These are phyloP conservation scores for Thermoascus crustaceus DNA, from an alignment of 2,329 filamentous ascomycete genomes.

Conservation along the genomic window DNA sequence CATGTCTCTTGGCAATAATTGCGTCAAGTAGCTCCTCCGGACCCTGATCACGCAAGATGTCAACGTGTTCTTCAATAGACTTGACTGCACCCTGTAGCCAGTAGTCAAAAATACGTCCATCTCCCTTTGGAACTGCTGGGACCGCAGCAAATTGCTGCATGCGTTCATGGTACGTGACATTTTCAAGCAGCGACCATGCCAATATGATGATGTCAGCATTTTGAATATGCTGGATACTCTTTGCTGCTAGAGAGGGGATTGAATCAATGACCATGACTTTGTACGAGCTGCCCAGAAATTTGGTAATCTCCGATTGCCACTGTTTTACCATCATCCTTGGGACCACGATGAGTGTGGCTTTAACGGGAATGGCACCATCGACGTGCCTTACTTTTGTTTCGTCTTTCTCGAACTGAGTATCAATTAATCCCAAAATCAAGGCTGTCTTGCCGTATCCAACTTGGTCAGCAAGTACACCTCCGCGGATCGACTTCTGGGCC, in stretches of 20 bases:
- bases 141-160: conserved; percentile 45
- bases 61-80: conserved; percentile 37
- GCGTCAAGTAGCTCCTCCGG: conserved; percentile 24
- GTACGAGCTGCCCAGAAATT: conserved; percentile 40
- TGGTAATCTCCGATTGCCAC: conserved; percentile 49
- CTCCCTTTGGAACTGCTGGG: conserved; percentile 30
- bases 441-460: conserved; percentile 63
- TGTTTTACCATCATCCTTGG: conserved; percentile 49
- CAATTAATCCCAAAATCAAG: conserved; percentile 49
- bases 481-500: conserved; percentile 35
- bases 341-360: conserved; percentile 54
- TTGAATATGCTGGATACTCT: conserved; percentile 38
- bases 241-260: conserved; percentile 30
- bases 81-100: conserved; percentile 45
- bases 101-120: conserved; percentile 43
- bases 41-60: conserved; percentile 24
- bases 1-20: conserved; percentile 18
- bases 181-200: conserved; percentile 43
- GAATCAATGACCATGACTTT: conserved; percentile 40
- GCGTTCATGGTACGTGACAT: conserved; percentile 40
- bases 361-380: conserved; percentile 33
- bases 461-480: conserved; percentile 56
- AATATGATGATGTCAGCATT: conserved; percentile 49
- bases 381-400: conserved; percentile 3
- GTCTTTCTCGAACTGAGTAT: conserved; percentile 33